Evolutionary conservation across 768 basidiomycete species (phyloP), one percentile per base, ranked within the genome.

Genomic region (Leccinellum albellum): DNA sequence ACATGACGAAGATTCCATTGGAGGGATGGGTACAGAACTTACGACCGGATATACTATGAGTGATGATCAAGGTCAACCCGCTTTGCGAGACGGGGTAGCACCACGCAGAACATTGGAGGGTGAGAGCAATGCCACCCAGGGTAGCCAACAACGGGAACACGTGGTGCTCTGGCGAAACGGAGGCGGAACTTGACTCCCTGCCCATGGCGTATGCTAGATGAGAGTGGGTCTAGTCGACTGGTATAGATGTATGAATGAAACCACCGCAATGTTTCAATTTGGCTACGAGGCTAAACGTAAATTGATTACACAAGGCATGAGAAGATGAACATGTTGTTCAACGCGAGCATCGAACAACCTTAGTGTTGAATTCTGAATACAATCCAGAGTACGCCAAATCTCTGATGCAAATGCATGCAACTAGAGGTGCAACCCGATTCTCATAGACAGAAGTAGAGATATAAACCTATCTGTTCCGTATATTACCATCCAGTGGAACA

Each of bases 31-130:
- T 17, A 33, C 13, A 24, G 31, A 23, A 55, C 70, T 61, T 24
- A 71, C 70, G 64, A 26, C 70, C 61, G 2, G 71, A 54, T 21
- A 71, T 6, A 1, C 70, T 70, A 45, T 71, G 70, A 1, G 66
- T 64, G 49, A 71, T 37, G 20, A 71, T 49, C 9, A 71, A 51
- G 13, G 71, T 71, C n/a, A 61, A 9, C 3, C 70, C 70, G 8
- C 40, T 4, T 23, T 50, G 50, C 1, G 67, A 69, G 28, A 73
- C 52, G 15, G 69, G 61, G 40, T 71, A 71, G 17, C 66, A 60
- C 53, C 66, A 23, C 3, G 70, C 70, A 13, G 62, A 23, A 31
- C 71, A 71, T 47, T 54, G 47, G 44, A 71, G 54, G 3, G 58
- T 55, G 14, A 47, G 55, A 10, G 53, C 35, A 31, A 45, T 44